Conservation (phyloP, 2,329 filamentous ascomycete genomes). For the Arachnopeziza araneosa region DNA sequence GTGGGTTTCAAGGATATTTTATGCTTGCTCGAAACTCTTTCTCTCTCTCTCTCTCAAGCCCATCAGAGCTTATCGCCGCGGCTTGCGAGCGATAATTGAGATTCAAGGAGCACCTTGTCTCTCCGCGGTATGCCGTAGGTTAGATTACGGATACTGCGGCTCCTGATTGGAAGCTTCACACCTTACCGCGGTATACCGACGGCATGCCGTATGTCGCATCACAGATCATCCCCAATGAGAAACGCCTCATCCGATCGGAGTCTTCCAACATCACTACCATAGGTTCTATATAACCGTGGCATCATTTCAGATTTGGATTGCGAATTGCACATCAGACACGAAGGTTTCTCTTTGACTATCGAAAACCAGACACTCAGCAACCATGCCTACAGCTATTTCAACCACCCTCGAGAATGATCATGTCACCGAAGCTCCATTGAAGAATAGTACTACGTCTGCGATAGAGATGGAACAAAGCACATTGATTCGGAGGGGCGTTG, state of each 20-base stretch:
- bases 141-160: not conserved
- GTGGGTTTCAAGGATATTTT: slow-evolving; percentile 3
- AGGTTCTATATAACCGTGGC: slow-evolving; percentile 1
- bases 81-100: not conserved
- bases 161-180: not conserved
- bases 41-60: not conserved
- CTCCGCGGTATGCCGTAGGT: slow-evolving; percentile 10
- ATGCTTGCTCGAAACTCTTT: slow-evolving; percentile 1
- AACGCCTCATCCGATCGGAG: not conserved
- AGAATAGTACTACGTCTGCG: not conserved
- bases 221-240: not conserved
- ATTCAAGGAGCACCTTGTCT: not conserved
- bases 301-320: slow-evolving; percentile 1
- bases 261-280: not conserved
- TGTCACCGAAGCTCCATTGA: not conserved
- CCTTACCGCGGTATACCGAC: not conserved
- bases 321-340: not conserved
- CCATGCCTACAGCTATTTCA: slow-evolving; percentile 2
- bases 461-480: slow-evolving; percentile 35
- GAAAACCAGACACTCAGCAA: not conserved
- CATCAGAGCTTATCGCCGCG: slow-evolving; percentile 5
- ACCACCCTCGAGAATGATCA: not conserved
- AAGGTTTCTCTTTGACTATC: not conserved
- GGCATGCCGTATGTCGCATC: not conserved
- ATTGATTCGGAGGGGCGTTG: slow-evolving; percentile 36